Conservation (phyloP, 1,284 basidiomycete species). For the Tilletia indica region DNA sequence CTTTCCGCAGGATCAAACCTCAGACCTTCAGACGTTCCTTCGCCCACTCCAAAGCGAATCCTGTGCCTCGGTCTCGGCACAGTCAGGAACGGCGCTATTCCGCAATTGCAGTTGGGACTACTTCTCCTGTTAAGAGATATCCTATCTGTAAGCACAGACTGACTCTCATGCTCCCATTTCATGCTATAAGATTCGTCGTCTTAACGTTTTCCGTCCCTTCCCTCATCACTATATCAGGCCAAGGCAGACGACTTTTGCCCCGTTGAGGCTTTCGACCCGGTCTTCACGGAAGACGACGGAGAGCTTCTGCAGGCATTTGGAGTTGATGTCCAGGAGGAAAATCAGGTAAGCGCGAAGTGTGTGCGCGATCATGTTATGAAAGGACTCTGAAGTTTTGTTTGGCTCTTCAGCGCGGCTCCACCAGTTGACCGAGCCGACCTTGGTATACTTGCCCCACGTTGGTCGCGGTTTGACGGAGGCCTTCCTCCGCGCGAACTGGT, state of each 20-base stretch:
- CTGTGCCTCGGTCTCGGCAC: slow-evolving; percentile 12
- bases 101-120: background rate
- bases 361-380: too few species aligned
- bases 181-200: background rate
- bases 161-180: background rate
- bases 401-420: slow-evolving; percentile 1
- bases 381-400: background rate
- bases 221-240: background rate
- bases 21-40: background rate
- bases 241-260: background rate
- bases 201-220: background rate
- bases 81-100: background rate
- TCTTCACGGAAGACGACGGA: background rate
- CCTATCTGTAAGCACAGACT: background rate
- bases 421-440: background rate
- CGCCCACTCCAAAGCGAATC: background rate
- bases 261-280: slow-evolving; percentile 4
- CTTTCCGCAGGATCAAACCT: background rate
- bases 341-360: background rate
- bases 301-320: slow-evolving; percentile 11
- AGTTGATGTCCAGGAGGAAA: background rate
- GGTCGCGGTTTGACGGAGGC: background rate
- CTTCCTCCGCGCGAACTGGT: background rate
- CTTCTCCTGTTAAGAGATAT: slow-evolving; percentile 6
- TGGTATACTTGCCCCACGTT: slow-evolving; percentile 15